phyloP scores from a whole-genome alignment of 129 eudicot genomes.

The Calendula officinalis region DNA sequence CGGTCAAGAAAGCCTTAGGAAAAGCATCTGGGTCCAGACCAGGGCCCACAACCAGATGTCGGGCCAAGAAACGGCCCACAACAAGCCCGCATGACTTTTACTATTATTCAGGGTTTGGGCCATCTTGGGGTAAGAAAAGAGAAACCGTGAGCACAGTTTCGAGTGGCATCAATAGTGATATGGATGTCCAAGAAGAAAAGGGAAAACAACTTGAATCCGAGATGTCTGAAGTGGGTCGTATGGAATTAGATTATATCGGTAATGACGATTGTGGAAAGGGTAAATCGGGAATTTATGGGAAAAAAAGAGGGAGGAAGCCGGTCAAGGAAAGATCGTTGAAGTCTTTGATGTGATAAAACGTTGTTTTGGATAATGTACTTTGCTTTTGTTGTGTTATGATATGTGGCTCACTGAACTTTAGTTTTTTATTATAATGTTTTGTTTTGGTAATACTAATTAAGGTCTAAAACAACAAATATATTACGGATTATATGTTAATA shows the following conservation, averaged over 20 bases:
- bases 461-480: no score
- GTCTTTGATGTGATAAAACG: constrained; percentile 39
- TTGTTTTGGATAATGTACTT: neutral
- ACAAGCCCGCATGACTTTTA: constrained; percentile 46
- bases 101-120: constrained; percentile 88
- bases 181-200: constrained; percentile 5
- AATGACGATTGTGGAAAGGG: constrained; percentile 3
- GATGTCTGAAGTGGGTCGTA: neutral
- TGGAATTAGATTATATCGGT: constrained; percentile 7
- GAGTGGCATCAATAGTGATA: neutral
- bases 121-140: constrained; percentile 78
- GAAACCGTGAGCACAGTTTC: constrained; percentile 7
- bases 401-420: neutral
- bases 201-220: neutral
- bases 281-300: neutral
- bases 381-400: neutral
- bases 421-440: neutral
- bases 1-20: constrained; percentile 11
- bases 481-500: no score
- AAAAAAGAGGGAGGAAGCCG: constrained; percentile 33
- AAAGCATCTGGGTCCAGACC: neutral
- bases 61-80: constrained; percentile 10
- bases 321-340: constrained; percentile 62
- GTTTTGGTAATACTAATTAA: neutral
- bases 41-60: neutral